Conservation (phyloP, 208 protist species). For the Crithidia expoeki region DNA sequence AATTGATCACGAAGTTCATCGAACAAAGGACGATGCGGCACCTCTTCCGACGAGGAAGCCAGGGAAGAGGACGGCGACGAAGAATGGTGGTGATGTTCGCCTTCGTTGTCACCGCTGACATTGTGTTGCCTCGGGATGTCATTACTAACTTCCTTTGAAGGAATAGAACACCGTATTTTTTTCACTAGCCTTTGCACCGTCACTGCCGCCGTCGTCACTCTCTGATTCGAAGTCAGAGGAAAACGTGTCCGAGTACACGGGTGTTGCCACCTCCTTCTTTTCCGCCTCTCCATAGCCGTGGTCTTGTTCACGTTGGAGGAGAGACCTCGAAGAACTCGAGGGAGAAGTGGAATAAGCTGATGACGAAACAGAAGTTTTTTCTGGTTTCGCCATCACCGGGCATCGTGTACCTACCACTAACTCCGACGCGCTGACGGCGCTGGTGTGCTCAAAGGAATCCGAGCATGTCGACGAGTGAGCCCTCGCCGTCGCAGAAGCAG, state of each 20-base stretch:
- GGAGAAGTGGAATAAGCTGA: conserved; percentile 1
- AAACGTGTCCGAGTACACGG: neutral
- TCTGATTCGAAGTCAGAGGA: conserved; percentile 12
- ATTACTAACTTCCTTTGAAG: neutral
- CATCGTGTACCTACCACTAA: neutral
- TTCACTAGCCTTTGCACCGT: neutral
- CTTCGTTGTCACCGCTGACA: neutral
- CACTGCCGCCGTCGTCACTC: neutral
- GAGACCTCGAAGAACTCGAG: neutral
- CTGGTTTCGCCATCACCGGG: neutral
- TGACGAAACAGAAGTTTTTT: neutral
- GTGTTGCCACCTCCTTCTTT: neutral
- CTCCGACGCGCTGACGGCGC: neutral
- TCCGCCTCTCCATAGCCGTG: neutral
- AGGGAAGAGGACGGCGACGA: conserved; percentile 11
- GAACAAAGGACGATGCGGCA: conserved; percentile 1
- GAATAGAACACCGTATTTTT: neutral
- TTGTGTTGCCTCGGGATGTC: neutral
- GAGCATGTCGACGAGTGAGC: conserved; percentile 4
- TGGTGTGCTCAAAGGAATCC: conserved; percentile 20
- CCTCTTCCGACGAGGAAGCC: conserved; percentile 8
- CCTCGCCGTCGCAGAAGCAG: neutral
- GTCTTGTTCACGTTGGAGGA: neutral
- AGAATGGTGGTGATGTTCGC: neutral
- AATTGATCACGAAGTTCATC: conserved; percentile 24